Base-by-base conservation (phyloP, 2,329 filamentous ascomycete genomes). In the Colletotrichum abscissum region DNA sequence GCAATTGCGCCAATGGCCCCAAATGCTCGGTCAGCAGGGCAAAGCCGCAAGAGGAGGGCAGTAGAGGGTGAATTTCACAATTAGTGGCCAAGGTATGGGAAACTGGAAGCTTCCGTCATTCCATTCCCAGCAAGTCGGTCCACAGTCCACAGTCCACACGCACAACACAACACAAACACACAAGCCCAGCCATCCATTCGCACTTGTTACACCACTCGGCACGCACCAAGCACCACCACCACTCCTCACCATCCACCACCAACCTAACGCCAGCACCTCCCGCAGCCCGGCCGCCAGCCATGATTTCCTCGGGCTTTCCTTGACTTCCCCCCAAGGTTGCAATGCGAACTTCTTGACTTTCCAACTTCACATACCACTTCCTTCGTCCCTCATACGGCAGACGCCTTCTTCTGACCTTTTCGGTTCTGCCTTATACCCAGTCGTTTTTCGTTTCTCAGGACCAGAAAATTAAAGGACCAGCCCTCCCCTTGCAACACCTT, bases 21-120 rank as follows among this genome's bases (percentile, higher is more conserved):
- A 19, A 42, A 55, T 73, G 67, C 71, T 71, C 71, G 67, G 60
- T 73, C 71, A 73, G 71, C 71, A 73, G 60, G 71, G 33, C 35
- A 30, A 54, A 33, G 33, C 33, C 30, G 30, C 30, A 30, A 30
- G 46, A 64, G 14, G 35, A 26, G 35, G 19, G 30, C 16, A 12
- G 38, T 24, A 24, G 55, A 22, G 14, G 42, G 60, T 49, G 28
- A 35, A 33, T 35, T 26, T 42, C n/a, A 60, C 38, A 67, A 33
- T 14, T 16, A 42, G 35, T n/a, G 33, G 30, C 11, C 4, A 12
- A 33, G 33, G 11, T 12, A 72, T 60, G 33, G 55, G 66, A 33
- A 69, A 74, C 71, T 66, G 67, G 59, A 72, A 72, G 68, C 71
- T 73, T 72, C 68, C 67, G 65, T 67, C 64, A 74, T 70, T 70